Base-by-base conservation (phyloP, 331 rosid species). In the Pyracantha coccinea region DNA sequence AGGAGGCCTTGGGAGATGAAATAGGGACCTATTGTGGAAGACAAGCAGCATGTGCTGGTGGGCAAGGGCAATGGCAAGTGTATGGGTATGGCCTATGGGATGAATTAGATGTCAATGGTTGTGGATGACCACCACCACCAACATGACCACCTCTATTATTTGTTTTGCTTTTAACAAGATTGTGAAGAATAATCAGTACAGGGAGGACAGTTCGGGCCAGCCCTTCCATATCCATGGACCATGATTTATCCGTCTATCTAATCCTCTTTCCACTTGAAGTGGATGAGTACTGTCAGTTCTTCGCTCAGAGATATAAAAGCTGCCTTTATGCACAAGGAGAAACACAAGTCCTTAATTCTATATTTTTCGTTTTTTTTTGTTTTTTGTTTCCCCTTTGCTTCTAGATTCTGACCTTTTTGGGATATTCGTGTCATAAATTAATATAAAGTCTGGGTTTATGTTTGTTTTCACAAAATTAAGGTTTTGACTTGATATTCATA, bases 31-130 rank as follows among this genome's bases (percentile, higher is more conserved):
- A 24, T 38, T 3, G 59, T 25, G 75, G 68, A 68, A 9, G 61
- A 71, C 53, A 59, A 65, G 67, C 41, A 59, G 33, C 74, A 77
- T 81, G 81, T 73, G 82, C 41, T 15, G 66, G 68, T 27, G 78
- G 78, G 23, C 52, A 74, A 32, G 24, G 57, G 50, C 28, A 74
- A 27, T 33, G 75, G 75, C 75, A 66, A 32, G 67, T 65, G 57
- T 75, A 66, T 35, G 69, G 47, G 14, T 41, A 41, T 41, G n/a
- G n/a, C n/a, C n/a, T n/a, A n/a, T n/a, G 57, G 60, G 67, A 75
- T 17, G 73, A 28, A 58, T 38, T 65, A 24, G 68, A 73, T 57
- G 27, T 75, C 72, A 63, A 10, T 75, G 23, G 32, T 25, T 50
- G 12, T 27, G 29, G 79, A 50, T 73, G 85, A 52, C 67, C 77